Evolutionary conservation across 306 rosid species (phyloP).

Genomic region (Lathyrus sativus): DNA sequence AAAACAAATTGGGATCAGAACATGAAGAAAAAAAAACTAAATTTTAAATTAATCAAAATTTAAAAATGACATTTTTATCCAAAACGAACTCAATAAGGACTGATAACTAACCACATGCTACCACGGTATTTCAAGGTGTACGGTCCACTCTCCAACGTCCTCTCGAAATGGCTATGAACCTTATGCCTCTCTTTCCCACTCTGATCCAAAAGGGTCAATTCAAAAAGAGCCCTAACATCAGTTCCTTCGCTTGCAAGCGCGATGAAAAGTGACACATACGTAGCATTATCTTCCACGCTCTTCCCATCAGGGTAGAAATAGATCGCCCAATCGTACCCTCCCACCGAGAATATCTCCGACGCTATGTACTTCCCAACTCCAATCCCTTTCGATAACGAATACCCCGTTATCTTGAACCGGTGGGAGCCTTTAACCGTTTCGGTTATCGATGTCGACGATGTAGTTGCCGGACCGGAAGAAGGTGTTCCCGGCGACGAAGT

Average conservation of each 20-base stretch:
- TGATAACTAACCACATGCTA: conserved; percentile 75
- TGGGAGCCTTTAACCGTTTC: conserved; percentile 78
- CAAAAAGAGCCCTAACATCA: conserved; percentile 80
- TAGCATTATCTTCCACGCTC: conserved; percentile 80
- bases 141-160: conserved; percentile 80
- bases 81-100: conserved; percentile 37
- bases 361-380: conserved; percentile 80
- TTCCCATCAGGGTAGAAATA: conserved; percentile 92
- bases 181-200: conserved; percentile 87
- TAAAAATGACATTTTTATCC: not conserved
- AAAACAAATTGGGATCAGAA: conserved; percentile 4
- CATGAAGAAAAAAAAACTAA: not conserved
- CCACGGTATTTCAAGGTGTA: conserved; percentile 85
- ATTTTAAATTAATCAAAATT: not conserved
- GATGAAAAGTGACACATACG: conserved; percentile 70
- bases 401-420: conserved; percentile 79
- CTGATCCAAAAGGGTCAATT: conserved; percentile 83
- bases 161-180: conserved; percentile 85
- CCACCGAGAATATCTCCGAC: conserved; percentile 76
- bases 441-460: conserved; percentile 68
- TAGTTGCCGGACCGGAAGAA: conserved; percentile 50
- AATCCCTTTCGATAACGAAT: conserved; percentile 68
- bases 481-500: conserved; percentile 44
- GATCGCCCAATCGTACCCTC: conserved; percentile 90
- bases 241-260: conserved; percentile 87